These are phyloP conservation scores for Aspergillus conjunctus DNA, from an alignment of 495 filamentous ascomycete species.

Conservation along the genomic window DNA sequence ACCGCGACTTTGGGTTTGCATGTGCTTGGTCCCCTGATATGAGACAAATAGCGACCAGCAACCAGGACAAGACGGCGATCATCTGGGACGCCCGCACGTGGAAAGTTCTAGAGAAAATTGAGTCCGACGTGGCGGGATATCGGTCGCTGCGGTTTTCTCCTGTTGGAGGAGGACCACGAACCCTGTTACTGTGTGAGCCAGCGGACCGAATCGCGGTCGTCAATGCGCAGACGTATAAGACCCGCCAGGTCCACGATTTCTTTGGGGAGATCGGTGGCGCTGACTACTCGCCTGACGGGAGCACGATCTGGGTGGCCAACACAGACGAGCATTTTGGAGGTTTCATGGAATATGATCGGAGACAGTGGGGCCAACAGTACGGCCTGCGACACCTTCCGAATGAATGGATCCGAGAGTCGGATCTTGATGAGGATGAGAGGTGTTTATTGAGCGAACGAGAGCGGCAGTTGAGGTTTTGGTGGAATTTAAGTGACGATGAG, in stretches of 20 bases:
- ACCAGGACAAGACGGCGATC: constrained; percentile 81
- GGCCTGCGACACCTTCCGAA: constrained; percentile 35
- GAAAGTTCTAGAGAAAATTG: constrained; percentile 63
- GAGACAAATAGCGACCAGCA: constrained; percentile 83
- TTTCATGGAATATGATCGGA: constrained; percentile 72
- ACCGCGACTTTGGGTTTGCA: constrained; percentile 84
- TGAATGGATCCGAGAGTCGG: constrained; percentile 43
- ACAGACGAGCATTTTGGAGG: constrained; percentile 77
- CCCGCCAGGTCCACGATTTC: constrained; percentile 76
- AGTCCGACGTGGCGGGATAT: constrained; percentile 76
- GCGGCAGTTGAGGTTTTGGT: constrained; percentile 37
- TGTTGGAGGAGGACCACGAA: constrained; percentile 68
- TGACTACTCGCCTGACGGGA: constrained; percentile 70
- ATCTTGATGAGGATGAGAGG: constrained; percentile 39
- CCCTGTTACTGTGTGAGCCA: constrained; percentile 79
- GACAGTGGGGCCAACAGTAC: constrained; percentile 44
- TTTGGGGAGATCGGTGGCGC: constrained; percentile 86
- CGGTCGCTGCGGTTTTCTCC: constrained; percentile 82
- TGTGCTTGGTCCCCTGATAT: constrained; percentile 92
- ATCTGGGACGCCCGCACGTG: constrained; percentile 86
- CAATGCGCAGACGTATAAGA: constrained; percentile 66
- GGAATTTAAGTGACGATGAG: constrained; percentile 38
- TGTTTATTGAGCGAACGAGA: constrained; percentile 39
- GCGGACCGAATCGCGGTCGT: constrained; percentile 82
- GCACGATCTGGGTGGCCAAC: constrained; percentile 71